phyloP scores from a whole-genome alignment of 2,329 filamentous ascomycete species.

The Talaromyces sp. region DNA sequence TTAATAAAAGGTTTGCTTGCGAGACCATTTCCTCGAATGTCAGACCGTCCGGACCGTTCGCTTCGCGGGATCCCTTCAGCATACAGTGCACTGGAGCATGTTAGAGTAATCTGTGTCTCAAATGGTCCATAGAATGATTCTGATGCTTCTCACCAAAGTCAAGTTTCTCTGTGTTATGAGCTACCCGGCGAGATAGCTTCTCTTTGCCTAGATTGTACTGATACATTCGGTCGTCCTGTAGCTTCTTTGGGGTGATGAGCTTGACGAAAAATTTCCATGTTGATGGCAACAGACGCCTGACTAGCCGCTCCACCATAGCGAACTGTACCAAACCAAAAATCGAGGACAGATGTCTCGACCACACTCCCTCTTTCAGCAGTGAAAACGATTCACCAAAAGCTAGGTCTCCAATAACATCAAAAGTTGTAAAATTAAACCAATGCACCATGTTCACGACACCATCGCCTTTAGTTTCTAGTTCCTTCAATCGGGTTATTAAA shows the following conservation, averaged over 20 bases:
- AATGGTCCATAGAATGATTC: background rate
- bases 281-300: background rate
- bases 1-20: constrained; percentile 28
- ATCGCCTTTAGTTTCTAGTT: background rate
- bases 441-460: constrained; percentile 29
- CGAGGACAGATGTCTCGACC: constrained; percentile 40
- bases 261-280: background rate
- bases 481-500: constrained; percentile 24
- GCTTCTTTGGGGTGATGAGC: constrained; percentile 21
- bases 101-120: background rate
- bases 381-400: constrained; percentile 42
- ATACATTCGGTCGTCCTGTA: constrained; percentile 20
- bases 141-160: constrained; percentile 22
- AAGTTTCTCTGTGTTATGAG: constrained; percentile 19
- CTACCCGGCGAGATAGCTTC: constrained; percentile 23
- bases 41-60: constrained; percentile 20
- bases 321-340: constrained; percentile 25
- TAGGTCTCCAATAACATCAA: constrained; percentile 44
- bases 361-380: constrained; percentile 34
- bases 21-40: constrained; percentile 24
- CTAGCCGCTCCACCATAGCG: background rate
- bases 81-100: constrained; percentile 22
- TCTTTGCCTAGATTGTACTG: constrained; percentile 24
- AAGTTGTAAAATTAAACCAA: constrained; percentile 39
- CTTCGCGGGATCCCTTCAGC: constrained; percentile 18